Evolutionary conservation across 352 stramenopile species (phyloP), one percentile per base, ranked within the genome.

Genomic region (Phytophthora hybrid): DNA sequence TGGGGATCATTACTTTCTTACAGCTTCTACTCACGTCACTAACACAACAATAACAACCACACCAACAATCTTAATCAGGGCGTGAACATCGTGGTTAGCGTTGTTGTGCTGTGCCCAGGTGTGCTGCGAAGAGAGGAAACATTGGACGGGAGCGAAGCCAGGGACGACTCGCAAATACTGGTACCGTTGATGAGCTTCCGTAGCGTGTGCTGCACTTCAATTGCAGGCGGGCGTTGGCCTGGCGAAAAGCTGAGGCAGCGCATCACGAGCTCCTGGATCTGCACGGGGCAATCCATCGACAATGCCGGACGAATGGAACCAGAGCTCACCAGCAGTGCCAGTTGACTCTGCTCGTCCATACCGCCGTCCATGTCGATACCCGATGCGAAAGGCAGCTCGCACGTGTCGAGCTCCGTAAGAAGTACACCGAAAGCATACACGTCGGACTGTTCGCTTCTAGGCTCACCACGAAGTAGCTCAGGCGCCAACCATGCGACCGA

Each of bases 401-500:
- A 85, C n/a, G 84, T 90, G 46, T 91, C 84, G 7, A 91, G 67
- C 51, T 91, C 83, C 0, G 81, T 89, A n/a, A 91, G 56, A 37
- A 91, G 29, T 18, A 89, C 79, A 39, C 83, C 83, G 1, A 91
- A 58, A 10, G 83, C 59, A 59, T 91, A 91, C 26, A 89, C 65
- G 39, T 88, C 77, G 0, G 78, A 56, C 53, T 80, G 63, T 8
- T 81, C 77, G 41, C 59, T 79, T 64, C 56, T 54, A 18, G 59
- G 63, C 23, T 85, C 76, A 8, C 77, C 79, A 13, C 73, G 69
- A 5, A 91, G 74, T 13, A 91, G 54, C 52, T 91, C 84, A 9
- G 84, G 84, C 4, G 84, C 84, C 29, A 89, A 63, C 84, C 84
- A 91, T 14, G 77, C 80, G 11, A 87, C 56, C 4, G 78, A 85